Evolutionary conservation across 805 yeast species (phyloP).

Genomic region (Saccharomycopsis capsularis): DNA sequence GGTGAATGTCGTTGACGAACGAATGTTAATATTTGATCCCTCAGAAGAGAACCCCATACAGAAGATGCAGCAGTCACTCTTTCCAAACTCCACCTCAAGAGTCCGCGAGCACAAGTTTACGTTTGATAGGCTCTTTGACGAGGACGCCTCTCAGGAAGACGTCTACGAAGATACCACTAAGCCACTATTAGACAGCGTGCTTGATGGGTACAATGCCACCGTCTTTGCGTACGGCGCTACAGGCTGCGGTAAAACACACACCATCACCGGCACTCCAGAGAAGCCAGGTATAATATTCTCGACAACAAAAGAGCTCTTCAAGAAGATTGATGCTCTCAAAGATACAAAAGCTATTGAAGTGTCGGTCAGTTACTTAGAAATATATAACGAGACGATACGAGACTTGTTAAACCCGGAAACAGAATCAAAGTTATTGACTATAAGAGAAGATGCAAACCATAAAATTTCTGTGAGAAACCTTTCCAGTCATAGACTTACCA

Average conservation of each 20-base stretch:
- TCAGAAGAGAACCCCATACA: slow-evolving; percentile 59
- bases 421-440: slow-evolving; percentile 40
- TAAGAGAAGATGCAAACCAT: slow-evolving; percentile 66
- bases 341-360: slow-evolving; percentile 56
- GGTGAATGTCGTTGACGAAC: slow-evolving; percentile 74
- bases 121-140: slow-evolving; percentile 75
- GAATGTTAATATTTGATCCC: slow-evolving; percentile 84
- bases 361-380: slow-evolving; percentile 70
- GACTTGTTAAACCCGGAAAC: slow-evolving; percentile 64
- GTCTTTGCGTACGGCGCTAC: slow-evolving; percentile 97
- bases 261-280: slow-evolving; percentile 69
- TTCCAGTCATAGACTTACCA: slow-evolving; percentile 51
- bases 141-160: slow-evolving; percentile 52
- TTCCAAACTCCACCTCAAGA: slow-evolving; percentile 38
- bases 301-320: slow-evolving; percentile 71
- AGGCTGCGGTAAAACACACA: slow-evolving; percentile 96
- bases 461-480: slow-evolving; percentile 67
- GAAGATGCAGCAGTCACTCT: slow-evolving; percentile 37
- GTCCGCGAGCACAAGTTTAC: slow-evolving; percentile 71
- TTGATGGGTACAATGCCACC: slow-evolving; percentile 85
- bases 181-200: slow-evolving; percentile 63
- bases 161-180: slow-evolving; percentile 61
- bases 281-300: slow-evolving; percentile 75
- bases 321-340: slow-evolving; percentile 45
- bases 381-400: slow-evolving; percentile 82